phyloP scores from a whole-genome alignment of 2,329 filamentous ascomycete species.

The Cryoendolithus antarcticus region DNA sequence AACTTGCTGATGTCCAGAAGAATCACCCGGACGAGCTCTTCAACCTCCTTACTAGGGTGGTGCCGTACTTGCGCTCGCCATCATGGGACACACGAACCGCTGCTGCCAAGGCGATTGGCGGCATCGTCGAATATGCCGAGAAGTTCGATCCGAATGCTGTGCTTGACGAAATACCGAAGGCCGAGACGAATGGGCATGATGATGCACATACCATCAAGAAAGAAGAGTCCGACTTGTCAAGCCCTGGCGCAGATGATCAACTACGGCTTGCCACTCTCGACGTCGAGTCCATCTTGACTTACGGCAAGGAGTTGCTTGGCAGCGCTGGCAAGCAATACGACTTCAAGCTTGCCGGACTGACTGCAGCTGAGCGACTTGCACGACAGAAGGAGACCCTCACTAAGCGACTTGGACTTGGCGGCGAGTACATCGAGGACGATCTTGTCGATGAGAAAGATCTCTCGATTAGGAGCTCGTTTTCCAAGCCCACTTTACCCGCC shows the following conservation, averaged over 20 bases:
- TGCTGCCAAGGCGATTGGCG: constrained; percentile 84
- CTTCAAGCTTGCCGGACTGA: constrained; percentile 68
- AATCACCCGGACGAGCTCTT: constrained; percentile 96
- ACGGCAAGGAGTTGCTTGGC: constrained; percentile 72
- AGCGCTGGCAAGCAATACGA: constrained; percentile 73
- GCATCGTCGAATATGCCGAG: constrained; percentile 82
- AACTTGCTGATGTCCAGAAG: constrained; percentile 95
- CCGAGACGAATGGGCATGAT: constrained; percentile 24
- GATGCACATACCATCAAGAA: constrained; percentile 39
- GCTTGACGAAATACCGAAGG: constrained; percentile 19
- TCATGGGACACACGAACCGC: constrained; percentile 95
- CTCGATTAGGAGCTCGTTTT: constrained; percentile 27
- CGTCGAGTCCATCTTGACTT: constrained; percentile 64
- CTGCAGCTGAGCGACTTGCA: constrained; percentile 65
- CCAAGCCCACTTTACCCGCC: constrained; percentile 30
- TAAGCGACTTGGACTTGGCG: constrained; percentile 70
- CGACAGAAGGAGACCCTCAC: constrained; percentile 83
- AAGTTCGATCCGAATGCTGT: constrained; percentile 63
- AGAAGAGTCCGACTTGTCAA: constrained; percentile 31
- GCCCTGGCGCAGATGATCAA: constrained; percentile 42
- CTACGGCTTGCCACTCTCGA: constrained; percentile 66
- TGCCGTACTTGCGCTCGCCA: constrained; percentile 90
- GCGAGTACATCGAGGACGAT: constrained; percentile 75
- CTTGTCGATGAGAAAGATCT: constrained; percentile 57
- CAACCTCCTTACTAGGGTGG: constrained; percentile 81